Conservation (phyloP, 306 rosid genomes). For the Prunus kanzakura region DNA sequence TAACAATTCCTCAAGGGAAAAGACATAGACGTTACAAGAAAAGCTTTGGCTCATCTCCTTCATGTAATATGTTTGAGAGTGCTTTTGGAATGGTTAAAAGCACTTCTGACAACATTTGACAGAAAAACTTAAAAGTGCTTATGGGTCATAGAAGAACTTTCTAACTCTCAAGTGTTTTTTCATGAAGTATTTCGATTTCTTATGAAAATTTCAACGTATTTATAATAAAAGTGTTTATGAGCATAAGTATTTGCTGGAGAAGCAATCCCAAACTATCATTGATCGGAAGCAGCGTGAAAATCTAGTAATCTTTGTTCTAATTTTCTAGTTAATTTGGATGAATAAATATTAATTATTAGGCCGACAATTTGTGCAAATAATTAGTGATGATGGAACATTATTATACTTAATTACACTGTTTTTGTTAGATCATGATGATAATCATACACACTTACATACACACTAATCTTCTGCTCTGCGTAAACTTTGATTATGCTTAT, state of each 20-base stretch:
- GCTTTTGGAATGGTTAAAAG: background rate
- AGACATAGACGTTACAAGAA: background rate
- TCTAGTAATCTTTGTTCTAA: conserved; percentile 16
- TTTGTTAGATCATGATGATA: background rate
- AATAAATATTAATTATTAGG: background rate
- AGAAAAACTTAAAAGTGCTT: too few relatives aligned
- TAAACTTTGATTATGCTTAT: background rate
- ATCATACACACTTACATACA: background rate
- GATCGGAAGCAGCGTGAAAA: conserved; percentile 17
- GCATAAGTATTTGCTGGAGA: too few relatives aligned
- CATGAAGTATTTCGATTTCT: too few relatives aligned
- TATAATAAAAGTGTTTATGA: too few relatives aligned
- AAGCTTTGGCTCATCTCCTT: background rate
- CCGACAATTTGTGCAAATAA: background rate
- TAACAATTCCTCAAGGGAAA: background rate
- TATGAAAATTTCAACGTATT: too few relatives aligned
- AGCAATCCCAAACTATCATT: background rate
- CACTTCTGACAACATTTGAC: accelerated
- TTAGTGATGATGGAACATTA: background rate
- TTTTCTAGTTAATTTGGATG: background rate
- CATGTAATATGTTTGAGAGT: background rate
- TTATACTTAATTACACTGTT: background rate
- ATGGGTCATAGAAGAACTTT: too few relatives aligned
- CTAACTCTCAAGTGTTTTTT: too few relatives aligned
- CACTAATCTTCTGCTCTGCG: background rate